Conservation (phyloP, 164 flowering plant species). For the Nelumbo lutea region DNA sequence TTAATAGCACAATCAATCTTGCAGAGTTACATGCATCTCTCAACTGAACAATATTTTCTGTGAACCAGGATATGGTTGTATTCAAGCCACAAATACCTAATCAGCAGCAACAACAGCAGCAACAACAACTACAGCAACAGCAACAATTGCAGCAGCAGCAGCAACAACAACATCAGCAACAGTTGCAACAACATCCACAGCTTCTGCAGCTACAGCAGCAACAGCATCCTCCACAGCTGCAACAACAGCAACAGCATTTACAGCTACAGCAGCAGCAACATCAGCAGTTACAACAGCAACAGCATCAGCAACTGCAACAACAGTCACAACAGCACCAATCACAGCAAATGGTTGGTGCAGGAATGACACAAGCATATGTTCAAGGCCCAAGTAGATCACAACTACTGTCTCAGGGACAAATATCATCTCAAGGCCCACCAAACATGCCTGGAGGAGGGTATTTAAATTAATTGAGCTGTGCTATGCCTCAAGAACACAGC, state of each 20-base stretch:
- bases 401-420: conserved; percentile 63
- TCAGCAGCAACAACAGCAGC: conserved; percentile 35
- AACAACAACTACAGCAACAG: conserved; percentile 13
- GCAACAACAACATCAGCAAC: conserved; percentile 8
- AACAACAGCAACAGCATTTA: conserved; percentile 23
- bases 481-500: background rate
- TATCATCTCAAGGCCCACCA: conserved; percentile 61
- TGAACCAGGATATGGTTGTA: conserved; percentile 85
- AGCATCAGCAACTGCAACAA: conserved; percentile 23
- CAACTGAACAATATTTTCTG: background rate
- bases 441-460: conserved; percentile 71
- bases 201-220: conserved; percentile 36
- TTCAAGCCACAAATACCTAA: conserved; percentile 79
- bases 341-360: conserved; percentile 43
- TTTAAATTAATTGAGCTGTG: conserved; percentile 30
- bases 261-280: conserved; percentile 23
- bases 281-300: conserved; percentile 20
- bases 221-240: conserved; percentile 35
- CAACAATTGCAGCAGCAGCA: conserved; percentile 9
- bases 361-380: conserved; percentile 57
- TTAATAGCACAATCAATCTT: background rate
- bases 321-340: conserved; percentile 27
- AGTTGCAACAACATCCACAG: conserved; percentile 18
- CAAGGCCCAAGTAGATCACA: conserved; percentile 74
- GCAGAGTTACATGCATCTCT: background rate